Conservation (phyloP, 2,329 filamentous ascomycete genomes). For the Penicillium sp. region DNA sequence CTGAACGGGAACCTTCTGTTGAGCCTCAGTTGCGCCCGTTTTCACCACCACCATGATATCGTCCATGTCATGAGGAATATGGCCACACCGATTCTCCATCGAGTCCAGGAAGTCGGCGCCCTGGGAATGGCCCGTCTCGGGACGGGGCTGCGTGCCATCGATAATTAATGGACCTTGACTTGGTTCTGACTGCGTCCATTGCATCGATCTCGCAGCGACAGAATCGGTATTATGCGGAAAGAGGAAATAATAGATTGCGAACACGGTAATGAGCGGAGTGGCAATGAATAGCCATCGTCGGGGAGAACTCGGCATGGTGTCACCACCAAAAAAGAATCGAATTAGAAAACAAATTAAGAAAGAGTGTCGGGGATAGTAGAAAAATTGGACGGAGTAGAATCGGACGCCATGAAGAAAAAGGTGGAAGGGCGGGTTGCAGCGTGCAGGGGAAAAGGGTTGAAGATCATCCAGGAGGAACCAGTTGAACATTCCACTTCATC, state of each 20-base stretch:
- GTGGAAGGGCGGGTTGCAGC: too few species aligned
- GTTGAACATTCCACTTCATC: too few species aligned
- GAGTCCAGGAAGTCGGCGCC: not conserved
- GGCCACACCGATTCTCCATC: constrained; percentile 14
- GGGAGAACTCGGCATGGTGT: constrained; percentile 20
- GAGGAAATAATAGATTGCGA: constrained; percentile 16
- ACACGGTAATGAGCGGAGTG: constrained; percentile 20
- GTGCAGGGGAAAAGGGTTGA: too few species aligned
- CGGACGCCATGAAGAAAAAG: constrained; percentile 9
- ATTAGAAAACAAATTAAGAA: constrained; percentile 1
- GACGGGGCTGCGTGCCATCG: constrained; percentile 5
- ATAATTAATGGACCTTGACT: constrained; percentile 7
- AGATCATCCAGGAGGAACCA: constrained; percentile 7
- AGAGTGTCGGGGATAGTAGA: constrained; percentile 4
- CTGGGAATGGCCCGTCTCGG: not conserved
- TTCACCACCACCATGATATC: constrained; percentile 26
- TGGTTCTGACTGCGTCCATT: constrained; percentile 5
- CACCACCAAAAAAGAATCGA: constrained; percentile 3
- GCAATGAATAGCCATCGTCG: constrained; percentile 23
- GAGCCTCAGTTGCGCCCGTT: constrained; percentile 27
- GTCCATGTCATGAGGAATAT: constrained; percentile 18
- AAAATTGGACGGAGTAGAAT: constrained; percentile 4
- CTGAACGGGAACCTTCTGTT: constrained; percentile 26
- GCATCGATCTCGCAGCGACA: constrained; percentile 2
- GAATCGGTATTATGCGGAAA: constrained; percentile 7